Evolutionary conservation across 164 flowering plant genomes (phyloP), one percentile per base, ranked within the genome.

Genomic region (Magnolia sinica): DNA sequence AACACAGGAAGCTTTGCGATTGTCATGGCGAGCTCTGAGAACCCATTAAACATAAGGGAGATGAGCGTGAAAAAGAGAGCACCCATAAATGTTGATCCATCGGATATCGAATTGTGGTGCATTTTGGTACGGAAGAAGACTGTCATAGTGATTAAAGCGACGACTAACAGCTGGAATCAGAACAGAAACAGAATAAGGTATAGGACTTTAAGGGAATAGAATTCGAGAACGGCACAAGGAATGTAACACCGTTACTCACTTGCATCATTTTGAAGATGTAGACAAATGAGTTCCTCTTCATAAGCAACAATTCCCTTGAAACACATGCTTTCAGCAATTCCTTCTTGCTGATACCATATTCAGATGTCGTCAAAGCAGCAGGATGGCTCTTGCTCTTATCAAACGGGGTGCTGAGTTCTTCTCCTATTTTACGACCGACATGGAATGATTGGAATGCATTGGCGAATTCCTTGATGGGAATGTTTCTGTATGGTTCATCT

Each of bases 271-370:
- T 89, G 85, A 87, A 90, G 16, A 85, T 77, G 77, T 88, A 89
- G 65, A 87, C 82, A 70, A 88, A 89, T 7, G 87, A 82, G 81
- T 88, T 89, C 77, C 93, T 88, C 83, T 88, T 89, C 93, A 91
- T 91, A 14, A 89, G 89, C 73, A 91, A 77, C 22, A 74, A 37
- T 70, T 91, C 93, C 81, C 93, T 84, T 9, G 88, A 77, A 1
- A 83, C 22, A 77, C 89, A 87, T 68, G 91, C 91, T 81, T 81
- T 88, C 52, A 88, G 24, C 8, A 91, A 78, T 23, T 91, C 91
- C 83, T 66, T 87, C 81, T 84, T 86, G 73, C 83, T 77, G 22
- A 84, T 84, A 7, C 95, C 95, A 66, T 87, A 91, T 55, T 80
- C 80, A 23, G 82, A 70, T 2, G 86, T 87, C 59, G 91, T 81